Evolutionary conservation across 257 asterid genomes (phyloP).

Genomic region (Solanum tacnaense): DNA sequence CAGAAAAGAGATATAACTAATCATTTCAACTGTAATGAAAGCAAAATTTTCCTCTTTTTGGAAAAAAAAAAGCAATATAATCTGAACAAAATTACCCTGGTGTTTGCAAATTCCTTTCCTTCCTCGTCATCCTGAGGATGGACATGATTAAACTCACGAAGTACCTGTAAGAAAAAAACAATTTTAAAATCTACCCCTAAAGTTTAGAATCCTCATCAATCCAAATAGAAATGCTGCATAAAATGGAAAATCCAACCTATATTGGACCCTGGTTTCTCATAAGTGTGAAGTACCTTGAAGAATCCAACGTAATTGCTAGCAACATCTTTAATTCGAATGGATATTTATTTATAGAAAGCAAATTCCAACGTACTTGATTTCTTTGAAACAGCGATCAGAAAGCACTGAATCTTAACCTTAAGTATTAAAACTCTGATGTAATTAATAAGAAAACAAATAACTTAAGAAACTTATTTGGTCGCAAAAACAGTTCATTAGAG

Average conservation of each 20-base stretch:
- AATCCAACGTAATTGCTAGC: not conserved
- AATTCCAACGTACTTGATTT: not conserved
- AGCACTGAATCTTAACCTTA: not conserved
- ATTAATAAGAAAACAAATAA: not conserved
- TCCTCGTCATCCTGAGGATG: constrained; percentile 94
- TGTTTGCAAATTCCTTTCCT: constrained; percentile 84
- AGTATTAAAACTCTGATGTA: not conserved
- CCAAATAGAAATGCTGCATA: not conserved
- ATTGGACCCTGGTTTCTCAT: not conserved
- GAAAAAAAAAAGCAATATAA: not conserved
- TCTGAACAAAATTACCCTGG: constrained; percentile 51
- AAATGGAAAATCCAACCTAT: not conserved
- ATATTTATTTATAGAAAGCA: not conserved
- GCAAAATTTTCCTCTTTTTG: not conserved
- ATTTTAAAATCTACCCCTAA: not conserved
- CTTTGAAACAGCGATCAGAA: not conserved
- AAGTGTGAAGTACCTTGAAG: not conserved
- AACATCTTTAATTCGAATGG: not conserved
- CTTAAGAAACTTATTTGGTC: not conserved
- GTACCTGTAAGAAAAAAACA: constrained; percentile 45
- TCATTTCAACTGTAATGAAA: not conserved
- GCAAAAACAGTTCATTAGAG: not conserved
- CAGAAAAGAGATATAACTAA: not conserved
- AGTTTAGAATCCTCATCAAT: not conserved
- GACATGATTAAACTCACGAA: constrained; percentile 95